Evolutionary conservation across 805 yeast species (phyloP).

Genomic region (Kazachstania psychrophila): DNA sequence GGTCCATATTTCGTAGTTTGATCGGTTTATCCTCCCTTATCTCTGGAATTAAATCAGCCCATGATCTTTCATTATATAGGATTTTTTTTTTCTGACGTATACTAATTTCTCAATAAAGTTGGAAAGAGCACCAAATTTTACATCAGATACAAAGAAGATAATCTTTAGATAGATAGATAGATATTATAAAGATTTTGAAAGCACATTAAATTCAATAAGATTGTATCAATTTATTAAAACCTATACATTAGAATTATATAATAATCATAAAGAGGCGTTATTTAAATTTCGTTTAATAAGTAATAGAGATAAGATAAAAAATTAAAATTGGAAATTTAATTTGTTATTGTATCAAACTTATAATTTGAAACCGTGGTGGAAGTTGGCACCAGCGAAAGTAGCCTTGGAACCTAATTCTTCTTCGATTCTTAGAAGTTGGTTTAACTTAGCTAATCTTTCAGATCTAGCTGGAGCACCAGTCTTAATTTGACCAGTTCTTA

Average conservation of each 20-base stretch:
- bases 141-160: no score
- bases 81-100: no score
- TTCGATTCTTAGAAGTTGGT: conserved; percentile 97
- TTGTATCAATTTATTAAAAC: conserved; percentile 15
- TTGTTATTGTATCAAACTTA: conserved; percentile 15
- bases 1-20: conserved; percentile 6
- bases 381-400: conserved; percentile 84
- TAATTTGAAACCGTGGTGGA: conserved; percentile 50
- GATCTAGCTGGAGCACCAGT: conserved; percentile 99
- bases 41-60: no score
- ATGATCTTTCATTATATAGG: no score
- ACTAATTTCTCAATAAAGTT: no score
- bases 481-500: conserved; percentile 97
- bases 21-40: no score
- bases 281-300: background rate
- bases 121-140: no score
- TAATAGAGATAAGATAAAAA: background rate
- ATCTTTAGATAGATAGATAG: no score
- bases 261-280: conserved; percentile 9
- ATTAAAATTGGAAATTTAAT: background rate
- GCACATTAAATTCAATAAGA: no score
- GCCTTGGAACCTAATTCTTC: conserved; percentile 98
- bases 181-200: no score
- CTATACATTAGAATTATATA: conserved; percentile 7
- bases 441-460: conserved; percentile 97